Percentiles rank a stretch among this genome's conserved stretches.
These are phyloP conservation scores for Acidomyces sp. DNA, from an alignment of 495 filamentous ascomycete genomes.

Conservation along the genomic window DNA sequence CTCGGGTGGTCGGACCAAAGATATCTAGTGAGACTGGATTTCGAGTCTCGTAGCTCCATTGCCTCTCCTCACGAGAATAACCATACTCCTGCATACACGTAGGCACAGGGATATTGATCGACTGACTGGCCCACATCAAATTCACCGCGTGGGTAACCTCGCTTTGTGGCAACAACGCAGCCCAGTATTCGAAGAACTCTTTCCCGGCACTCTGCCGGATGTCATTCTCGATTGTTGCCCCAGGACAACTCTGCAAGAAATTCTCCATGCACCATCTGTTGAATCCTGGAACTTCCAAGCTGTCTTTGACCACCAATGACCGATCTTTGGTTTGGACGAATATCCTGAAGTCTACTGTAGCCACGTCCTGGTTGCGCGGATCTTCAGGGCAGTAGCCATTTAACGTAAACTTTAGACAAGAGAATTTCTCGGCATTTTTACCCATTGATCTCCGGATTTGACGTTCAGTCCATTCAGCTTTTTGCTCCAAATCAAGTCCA, in stretches of 20 bases:
- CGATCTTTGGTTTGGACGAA: constrained; percentile 25
- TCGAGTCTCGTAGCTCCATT: constrained; percentile 28
- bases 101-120: constrained; percentile 27
- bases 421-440: constrained; percentile 15
- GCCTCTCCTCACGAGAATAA: constrained; percentile 20
- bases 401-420: constrained; percentile 22
- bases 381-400: constrained; percentile 24
- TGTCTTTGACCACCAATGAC: constrained; percentile 17
- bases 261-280: constrained; percentile 23
- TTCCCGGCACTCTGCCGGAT: constrained; percentile 18
- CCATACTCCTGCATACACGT: constrained; percentile 25
- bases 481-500: constrained; percentile 34
- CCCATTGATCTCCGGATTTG: constrained; percentile 26
- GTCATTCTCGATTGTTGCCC: constrained; percentile 21
- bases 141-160: constrained; percentile 20
- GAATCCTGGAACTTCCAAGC: constrained; percentile 25
- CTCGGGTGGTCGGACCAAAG: constrained; percentile 33
- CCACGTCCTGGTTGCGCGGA: constrained; percentile 24
- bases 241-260: constrained; percentile 17
- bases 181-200: constrained; percentile 24
- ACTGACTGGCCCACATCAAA: constrained; percentile 10
- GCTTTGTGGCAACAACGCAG: constrained; percentile 20
- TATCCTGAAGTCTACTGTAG: constrained; percentile 24
- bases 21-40: constrained; percentile 15
- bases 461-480: constrained; percentile 30